These are phyloP conservation scores for Alternaria solani DNA, from an alignment of 2,329 filamentous ascomycete genomes.

Conservation along the genomic window DNA sequence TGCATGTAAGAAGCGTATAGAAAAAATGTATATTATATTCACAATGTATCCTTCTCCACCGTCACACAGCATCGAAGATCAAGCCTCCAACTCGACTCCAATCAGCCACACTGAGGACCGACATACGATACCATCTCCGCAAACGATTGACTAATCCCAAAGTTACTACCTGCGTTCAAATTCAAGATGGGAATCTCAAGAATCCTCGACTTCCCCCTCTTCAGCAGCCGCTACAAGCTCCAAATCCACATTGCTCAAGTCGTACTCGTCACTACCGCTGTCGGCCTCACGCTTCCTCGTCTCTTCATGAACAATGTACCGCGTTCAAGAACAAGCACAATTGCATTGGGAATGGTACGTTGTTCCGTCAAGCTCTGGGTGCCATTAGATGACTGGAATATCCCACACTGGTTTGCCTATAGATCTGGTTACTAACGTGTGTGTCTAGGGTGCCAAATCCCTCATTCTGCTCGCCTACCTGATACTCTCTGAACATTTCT, in stretches of 20 bases:
- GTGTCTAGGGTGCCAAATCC: slow-evolving; percentile 49
- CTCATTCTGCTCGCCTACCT: slow-evolving; percentile 54
- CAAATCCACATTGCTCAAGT: slow-evolving; percentile 24
- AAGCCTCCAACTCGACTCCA: neutral
- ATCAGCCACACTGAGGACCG: neutral
- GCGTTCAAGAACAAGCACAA: slow-evolving; percentile 29
- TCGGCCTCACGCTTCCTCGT: slow-evolving; percentile 27
- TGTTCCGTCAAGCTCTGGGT: too few species aligned
- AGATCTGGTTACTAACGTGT: neutral
- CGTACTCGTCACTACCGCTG: slow-evolving; percentile 19
- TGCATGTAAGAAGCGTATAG: neutral
- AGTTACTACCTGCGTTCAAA: neutral
- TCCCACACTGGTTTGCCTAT: neutral
- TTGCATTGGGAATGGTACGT: slow-evolving; percentile 17
- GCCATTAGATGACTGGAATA: neutral
- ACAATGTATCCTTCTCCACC: neutral
- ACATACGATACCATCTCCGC: neutral
- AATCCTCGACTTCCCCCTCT: slow-evolving; percentile 38
- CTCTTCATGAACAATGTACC: slow-evolving; percentile 34
- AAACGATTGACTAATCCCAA: neutral
- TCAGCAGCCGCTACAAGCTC: slow-evolving; percentile 25
- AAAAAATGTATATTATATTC: neutral
- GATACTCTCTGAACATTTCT: slow-evolving; percentile 50
- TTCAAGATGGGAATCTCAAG: slow-evolving; percentile 20
- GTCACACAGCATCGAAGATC: neutral